Evolutionary conservation across 116 monocot genomes (phyloP).

Genomic region (Papilionanthe hybrid): DNA sequence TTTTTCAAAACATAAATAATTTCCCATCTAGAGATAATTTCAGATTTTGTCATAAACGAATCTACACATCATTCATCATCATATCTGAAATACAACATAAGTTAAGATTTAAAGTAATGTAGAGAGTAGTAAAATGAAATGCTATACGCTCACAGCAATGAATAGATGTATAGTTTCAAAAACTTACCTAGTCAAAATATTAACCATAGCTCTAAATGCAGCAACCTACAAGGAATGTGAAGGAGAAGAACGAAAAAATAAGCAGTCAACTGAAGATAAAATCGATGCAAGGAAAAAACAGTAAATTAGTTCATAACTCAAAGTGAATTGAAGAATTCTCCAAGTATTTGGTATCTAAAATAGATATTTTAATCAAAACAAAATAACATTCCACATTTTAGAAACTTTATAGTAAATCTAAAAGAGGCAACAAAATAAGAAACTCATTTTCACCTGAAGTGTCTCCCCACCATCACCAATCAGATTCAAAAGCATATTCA

Average conservation of each 20-base stretch:
- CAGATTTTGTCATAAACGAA: too few relatives aligned
- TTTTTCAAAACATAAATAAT: too few relatives aligned
- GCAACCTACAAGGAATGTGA: slow-evolving; percentile 65
- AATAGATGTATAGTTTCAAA: slow-evolving; percentile 3
- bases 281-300: background rate
- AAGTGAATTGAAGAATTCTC: background rate
- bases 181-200: slow-evolving; percentile 87
- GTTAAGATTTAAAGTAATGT: background rate
- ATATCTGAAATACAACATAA: too few relatives aligned
- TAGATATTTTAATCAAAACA: background rate
- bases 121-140: background rate
- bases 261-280: background rate
- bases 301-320: background rate
- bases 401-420: background rate
- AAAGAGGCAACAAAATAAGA: background rate
- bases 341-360: background rate
- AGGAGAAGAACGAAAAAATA: slow-evolving; percentile 8
- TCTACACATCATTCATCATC: too few relatives aligned
- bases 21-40: too few relatives aligned
- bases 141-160: background rate
- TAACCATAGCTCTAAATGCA: slow-evolving; percentile 98
- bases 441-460: slow-evolving; percentile 67
- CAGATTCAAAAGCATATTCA: slow-evolving; percentile 96
- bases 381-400: background rate
- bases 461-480: slow-evolving; percentile 99